Evolutionary conservation across 495 filamentous ascomycete genomes (phyloP).

Genomic region (Aspergillus conjunctus): DNA sequence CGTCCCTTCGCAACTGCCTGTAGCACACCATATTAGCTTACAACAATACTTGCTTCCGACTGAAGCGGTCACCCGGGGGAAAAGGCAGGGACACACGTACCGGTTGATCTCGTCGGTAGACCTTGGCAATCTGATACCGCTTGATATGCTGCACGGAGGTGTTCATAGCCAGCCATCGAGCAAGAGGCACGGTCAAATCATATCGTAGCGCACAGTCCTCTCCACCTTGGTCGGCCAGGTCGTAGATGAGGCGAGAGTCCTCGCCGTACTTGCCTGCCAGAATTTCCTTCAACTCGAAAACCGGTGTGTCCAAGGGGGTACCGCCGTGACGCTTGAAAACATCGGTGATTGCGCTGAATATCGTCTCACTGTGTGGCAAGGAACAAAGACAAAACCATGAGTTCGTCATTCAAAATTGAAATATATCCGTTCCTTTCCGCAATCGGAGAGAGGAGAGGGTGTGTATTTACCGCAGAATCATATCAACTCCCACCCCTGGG

Average conservation of each 20-base stretch:
- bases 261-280: constrained; percentile 90
- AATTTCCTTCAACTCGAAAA: constrained; percentile 78
- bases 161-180: constrained; percentile 87
- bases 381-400: background rate
- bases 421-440: too few relatives aligned
- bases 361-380: constrained; percentile 33
- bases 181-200: constrained; percentile 90
- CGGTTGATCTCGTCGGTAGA: constrained; percentile 79
- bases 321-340: constrained; percentile 91
- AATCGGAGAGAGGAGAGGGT: background rate
- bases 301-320: constrained; percentile 82
- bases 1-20: constrained; percentile 76
- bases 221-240: constrained; percentile 82
- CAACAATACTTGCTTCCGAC: too few relatives aligned
- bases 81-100: background rate
- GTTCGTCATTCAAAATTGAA: background rate
- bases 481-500: constrained; percentile 18
- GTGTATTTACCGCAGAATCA: constrained; percentile 24
- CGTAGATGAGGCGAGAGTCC: constrained; percentile 89
- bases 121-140: constrained; percentile 87
- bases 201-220: constrained; percentile 85
- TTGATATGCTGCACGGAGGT: constrained; percentile 72
- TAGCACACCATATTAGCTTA: background rate
- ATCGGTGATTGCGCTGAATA: constrained; percentile 75
- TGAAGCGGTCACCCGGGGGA: too few relatives aligned